Evolutionary conservation across 495 filamentous ascomycete genomes (phyloP).

Genomic region (Polyplosphaeria fusca): DNA sequence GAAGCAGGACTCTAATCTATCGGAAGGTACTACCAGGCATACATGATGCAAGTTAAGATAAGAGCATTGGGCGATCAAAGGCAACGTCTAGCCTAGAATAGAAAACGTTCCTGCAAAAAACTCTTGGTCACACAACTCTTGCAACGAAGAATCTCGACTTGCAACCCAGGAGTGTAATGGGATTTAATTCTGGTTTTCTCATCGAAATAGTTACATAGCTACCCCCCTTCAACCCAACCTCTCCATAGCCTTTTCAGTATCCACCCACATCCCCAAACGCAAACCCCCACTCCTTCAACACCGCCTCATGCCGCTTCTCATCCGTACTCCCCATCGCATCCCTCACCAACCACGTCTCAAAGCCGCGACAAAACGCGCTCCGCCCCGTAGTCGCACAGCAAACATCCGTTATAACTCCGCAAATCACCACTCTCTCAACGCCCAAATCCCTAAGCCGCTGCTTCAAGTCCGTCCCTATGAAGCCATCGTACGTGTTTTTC

Average conservation of each 20-base stretch:
- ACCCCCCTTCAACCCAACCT: not conserved
- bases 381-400: slow-evolving; percentile 46
- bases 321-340: slow-evolving; percentile 44
- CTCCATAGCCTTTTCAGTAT: no score
- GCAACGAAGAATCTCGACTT: no score
- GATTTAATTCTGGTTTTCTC: no score
- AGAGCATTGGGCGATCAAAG: no score
- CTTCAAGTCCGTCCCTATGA: slow-evolving; percentile 32
- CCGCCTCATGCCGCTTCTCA: slow-evolving; percentile 39
- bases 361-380: slow-evolving; percentile 46
- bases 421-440: slow-evolving; percentile 41
- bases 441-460: slow-evolving; percentile 20
- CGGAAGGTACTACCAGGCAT: no score
- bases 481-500: slow-evolving; percentile 38
- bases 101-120: no score
- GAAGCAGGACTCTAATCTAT: no score
- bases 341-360: slow-evolving; percentile 44
- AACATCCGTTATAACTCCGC: slow-evolving; percentile 48
- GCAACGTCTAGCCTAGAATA: no score
- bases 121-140: no score
- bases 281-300: slow-evolving; percentile 38
- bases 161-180: no score
- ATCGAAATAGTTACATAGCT: no score
- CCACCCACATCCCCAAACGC: slow-evolving; percentile 44
- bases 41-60: no score